Evolutionary conservation across 2,329 filamentous ascomycete genomes (phyloP), one percentile per base, ranked within the genome.

Genomic region (Talaromyces sp.): DNA sequence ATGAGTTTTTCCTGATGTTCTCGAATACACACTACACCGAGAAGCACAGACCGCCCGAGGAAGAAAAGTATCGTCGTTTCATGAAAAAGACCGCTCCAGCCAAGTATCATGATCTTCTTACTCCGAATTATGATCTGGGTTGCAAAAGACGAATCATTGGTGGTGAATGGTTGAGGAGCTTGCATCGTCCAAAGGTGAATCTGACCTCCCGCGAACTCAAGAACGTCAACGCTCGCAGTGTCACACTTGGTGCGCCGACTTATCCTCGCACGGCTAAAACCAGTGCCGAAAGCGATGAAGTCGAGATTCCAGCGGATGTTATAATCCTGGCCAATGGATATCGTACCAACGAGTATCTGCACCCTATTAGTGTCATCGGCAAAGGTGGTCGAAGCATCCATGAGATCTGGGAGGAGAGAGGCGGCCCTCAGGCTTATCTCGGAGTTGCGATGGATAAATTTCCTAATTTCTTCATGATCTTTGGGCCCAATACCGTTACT

Each of bases 121-220:
- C 86, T 0, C 88, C 88, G 0, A 82, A 89, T 59, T 90, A 88
- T 65, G 80, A 83, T 53, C 74, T 89, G 15, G 86, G 87, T 1
- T 89, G 87, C 76, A 90, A 89, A 76, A 78, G 88, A n/a, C 81
- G 86, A 15, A 84, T 90, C 63, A 84, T 84, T 62, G 86, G 89
- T 66, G 79, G 82, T 2, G 79, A 79, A 1, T 90, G 88, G 78
- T 80, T 87, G 22, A 70, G 78, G 15, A 78, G 80, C 47, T 74
- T 90, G 43, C 78, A 86, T 43, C 74, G 82, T 3, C 75, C 81
- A 0, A 86, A 86, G 61, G 78, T 87, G 22, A 80, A 84, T 49
- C 73, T 88, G 49, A 86, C 84, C 0, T 82, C 85, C 0, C 80
- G 84, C 27, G 78, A 79, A 1, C 75, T 85, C 7, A 78, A 77